Evolutionary conservation across 306 rosid species (phyloP), one percentile per base, ranked within the genome.

Genomic region (Lathyrus oleraceus): DNA sequence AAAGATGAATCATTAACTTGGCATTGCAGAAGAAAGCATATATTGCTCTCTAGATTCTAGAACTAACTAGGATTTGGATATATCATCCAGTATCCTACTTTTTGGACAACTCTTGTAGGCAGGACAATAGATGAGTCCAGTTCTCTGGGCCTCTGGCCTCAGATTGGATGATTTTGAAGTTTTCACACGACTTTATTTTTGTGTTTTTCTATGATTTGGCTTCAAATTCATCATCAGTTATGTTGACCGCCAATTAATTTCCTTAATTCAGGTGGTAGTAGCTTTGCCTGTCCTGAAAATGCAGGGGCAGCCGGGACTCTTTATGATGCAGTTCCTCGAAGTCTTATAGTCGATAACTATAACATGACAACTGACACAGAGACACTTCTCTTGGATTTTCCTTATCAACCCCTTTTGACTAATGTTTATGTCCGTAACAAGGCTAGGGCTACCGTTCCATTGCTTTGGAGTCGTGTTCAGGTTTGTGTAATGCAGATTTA

Each of bases 391-490:
- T 74, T 95, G 90, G 99, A 95, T 54, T 95, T 95, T 74, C 97
- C 96, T 65, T 78, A 91, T 82, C 97, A 81, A 74, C 99, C 99
- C 64, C 97, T 95, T 60, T 87, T 89, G 99, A 89, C 96, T 48
- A 95, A 95, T 81, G 85, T 95, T 71, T 95, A 91, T 83, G 86
- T 95, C 74, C 86, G 87, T 49, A 89, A 95, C 78, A 86, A 83
- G 84, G 99, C 99, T 19, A 86, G 96, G 88, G 99, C 97, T 61
- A 77, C 95, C 5, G 97, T 95, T 74, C 99, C 99, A 59, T 81
- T 95, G 86, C 96, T 89, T 57, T 95, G 99, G 99, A 95, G 99
- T 72, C 96, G 97, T 39, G 99, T 95, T 67, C 99, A 95, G 97
- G 99, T 95, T 83, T n/a, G 96, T 75, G 49, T 45, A 47, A 60